Evolutionary conservation across 805 yeast genomes (phyloP).

Genomic region (Ogataea chonburiensis): DNA sequence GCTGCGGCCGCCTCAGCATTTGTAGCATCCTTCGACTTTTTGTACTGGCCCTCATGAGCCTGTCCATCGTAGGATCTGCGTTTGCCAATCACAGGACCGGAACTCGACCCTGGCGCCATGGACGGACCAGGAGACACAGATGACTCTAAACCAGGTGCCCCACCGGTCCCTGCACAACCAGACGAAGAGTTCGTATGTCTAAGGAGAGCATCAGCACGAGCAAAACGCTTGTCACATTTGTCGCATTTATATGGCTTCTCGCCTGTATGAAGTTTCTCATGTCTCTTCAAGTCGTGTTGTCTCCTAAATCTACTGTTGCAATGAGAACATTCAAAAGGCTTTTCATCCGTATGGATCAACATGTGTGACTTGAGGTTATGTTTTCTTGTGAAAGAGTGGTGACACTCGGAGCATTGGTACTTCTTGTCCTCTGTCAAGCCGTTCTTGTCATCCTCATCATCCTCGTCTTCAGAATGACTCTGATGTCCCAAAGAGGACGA

Average conservation of each 20-base stretch:
- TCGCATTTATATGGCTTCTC: constrained; percentile 65
- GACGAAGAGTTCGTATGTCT: constrained; percentile 54
- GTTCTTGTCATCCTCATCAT: constrained; percentile 18
- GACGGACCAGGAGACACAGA: constrained; percentile 19
- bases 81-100: constrained; percentile 7
- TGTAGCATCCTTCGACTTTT: constrained; percentile 18
- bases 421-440: constrained; percentile 30
- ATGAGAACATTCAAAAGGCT: constrained; percentile 60
- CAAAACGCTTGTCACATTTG: constrained; percentile 62
- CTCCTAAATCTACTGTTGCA: constrained; percentile 67
- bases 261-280: constrained; percentile 72
- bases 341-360: constrained; percentile 62
- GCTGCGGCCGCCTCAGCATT: constrained; percentile 22
- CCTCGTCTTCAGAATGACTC: constrained; percentile 17
- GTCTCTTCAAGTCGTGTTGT: constrained; percentile 74
- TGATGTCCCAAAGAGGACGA: constrained; percentile 14
- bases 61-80: constrained; percentile 17
- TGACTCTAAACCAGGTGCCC: constrained; percentile 12
- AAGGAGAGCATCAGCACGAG: constrained; percentile 72
- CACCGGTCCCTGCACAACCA: constrained; percentile 26
- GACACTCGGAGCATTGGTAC: constrained; percentile 57
- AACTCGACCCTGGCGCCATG: constrained; percentile 7
- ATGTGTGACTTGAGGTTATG: constrained; percentile 75
- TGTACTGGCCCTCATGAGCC: constrained; percentile 4
- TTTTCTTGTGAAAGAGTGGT: constrained; percentile 64